These are phyloP conservation scores for Annulohypoxylon moriforme DNA, from an alignment of 495 filamentous ascomycete species.

Conservation along the genomic window DNA sequence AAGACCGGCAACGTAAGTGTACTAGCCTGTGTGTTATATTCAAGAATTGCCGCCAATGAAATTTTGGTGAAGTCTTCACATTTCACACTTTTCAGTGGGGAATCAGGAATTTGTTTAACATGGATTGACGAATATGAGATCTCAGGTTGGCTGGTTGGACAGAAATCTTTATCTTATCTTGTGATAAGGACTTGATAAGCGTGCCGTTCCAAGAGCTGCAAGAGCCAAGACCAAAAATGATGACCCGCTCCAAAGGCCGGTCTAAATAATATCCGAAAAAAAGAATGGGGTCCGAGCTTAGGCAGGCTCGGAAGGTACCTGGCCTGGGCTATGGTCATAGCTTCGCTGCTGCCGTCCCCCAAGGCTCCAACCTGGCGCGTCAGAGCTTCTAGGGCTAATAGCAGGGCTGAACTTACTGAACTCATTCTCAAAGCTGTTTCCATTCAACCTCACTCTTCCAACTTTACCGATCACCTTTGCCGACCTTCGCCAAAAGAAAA, in stretches of 20 bases:
- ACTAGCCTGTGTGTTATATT: constrained; percentile 9
- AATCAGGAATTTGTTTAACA: constrained; percentile 4
- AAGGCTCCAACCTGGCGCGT: constrained; percentile 44
- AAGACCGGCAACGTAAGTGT: constrained; percentile 14
- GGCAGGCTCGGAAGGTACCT: constrained; percentile 1
- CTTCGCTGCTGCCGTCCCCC: constrained; percentile 13
- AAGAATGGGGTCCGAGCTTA: constrained; percentile 17
- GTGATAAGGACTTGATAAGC: constrained; percentile 4
- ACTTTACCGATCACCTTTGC: constrained; percentile 6
- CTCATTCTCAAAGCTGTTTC: background rate
- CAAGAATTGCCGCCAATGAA: constrained; percentile 39
- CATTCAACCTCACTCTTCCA: constrained; percentile 32
- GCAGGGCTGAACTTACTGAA: constrained; percentile 28
- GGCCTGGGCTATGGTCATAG: constrained; percentile 10
- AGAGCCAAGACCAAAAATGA: too few species aligned
- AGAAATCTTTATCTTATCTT: constrained; percentile 8
- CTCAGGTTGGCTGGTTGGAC: background rate
- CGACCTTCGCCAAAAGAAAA: background rate
- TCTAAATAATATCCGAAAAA: constrained; percentile 33
- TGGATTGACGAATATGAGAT: constrained; percentile 11
- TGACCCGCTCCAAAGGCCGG: constrained; percentile 2
- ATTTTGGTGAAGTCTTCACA: constrained; percentile 36
- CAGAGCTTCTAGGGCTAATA: constrained; percentile 44
- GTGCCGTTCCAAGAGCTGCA: too few species aligned
- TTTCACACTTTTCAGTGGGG: constrained; percentile 40